A percentile compares a stretch with the other conserved stretches of the same genome.
These are phyloP conservation scores for Raffaelea albimanens DNA, from an alignment of 2,329 filamentous ascomycete genomes.

Conservation along the genomic window DNA sequence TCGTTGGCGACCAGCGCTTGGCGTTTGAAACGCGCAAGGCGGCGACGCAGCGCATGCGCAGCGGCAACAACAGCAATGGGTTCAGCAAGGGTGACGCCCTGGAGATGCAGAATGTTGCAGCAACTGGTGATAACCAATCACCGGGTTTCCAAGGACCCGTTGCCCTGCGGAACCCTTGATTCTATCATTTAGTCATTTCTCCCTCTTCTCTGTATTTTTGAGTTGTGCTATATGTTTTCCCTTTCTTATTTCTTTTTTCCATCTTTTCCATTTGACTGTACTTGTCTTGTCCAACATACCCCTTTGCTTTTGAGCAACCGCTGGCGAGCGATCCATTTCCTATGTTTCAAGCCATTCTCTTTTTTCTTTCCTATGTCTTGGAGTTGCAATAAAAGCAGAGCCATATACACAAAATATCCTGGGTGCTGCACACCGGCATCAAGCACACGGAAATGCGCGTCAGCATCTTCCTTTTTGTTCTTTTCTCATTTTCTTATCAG, in stretches of 20 bases:
- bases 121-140: conserved; percentile 22
- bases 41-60: not conserved
- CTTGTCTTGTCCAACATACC: not conserved
- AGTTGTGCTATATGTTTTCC: not conserved
- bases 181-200: not conserved
- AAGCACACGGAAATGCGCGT: not conserved
- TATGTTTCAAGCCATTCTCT: too few relatives aligned
- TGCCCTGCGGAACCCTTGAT: conserved; percentile 26
- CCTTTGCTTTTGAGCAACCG: too few relatives aligned
- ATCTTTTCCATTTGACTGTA: not conserved
- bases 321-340: too few relatives aligned
- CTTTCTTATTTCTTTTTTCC: not conserved
- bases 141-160: conserved; percentile 45
- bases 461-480: not conserved
- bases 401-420: not conserved
- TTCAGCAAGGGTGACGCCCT: conserved; percentile 33
- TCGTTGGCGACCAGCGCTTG: conserved; percentile 77
- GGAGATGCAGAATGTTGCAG: conserved; percentile 62
- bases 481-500: not conserved
- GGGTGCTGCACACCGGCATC: not conserved
- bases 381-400: too few relatives aligned
- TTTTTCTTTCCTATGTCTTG: not conserved
- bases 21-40: conserved; percentile 36
- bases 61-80: conserved; percentile 17
- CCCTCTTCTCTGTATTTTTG: not conserved